Evolutionary conservation across 108 stramenopile genomes (phyloP).

Genomic region (Skeletonema grethae): DNA sequence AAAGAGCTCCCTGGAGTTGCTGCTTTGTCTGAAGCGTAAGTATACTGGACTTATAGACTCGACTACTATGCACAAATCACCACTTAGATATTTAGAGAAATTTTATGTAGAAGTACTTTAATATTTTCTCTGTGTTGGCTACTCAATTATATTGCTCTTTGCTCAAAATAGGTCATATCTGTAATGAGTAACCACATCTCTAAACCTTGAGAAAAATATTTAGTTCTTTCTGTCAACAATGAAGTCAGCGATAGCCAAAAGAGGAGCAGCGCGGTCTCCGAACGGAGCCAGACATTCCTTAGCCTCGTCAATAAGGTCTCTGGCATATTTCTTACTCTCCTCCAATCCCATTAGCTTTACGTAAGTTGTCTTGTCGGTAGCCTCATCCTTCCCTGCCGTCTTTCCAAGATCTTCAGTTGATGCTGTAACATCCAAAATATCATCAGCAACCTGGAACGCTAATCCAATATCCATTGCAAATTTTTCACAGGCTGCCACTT

Average conservation of each 20-base stretch:
- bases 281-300: slow-evolving; percentile 84
- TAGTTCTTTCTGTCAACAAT: slow-evolving; percentile 95
- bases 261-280: slow-evolving; percentile 85
- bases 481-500: slow-evolving; percentile 84
- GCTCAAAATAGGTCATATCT: neutral
- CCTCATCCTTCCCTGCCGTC: slow-evolving; percentile 94
- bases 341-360: slow-evolving; percentile 93
- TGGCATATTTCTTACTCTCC: slow-evolving; percentile 86
- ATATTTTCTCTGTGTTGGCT: neutral
- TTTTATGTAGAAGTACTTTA: neutral
- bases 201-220: neutral
- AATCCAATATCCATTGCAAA: slow-evolving; percentile 95
- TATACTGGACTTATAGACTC: neutral
- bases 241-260: slow-evolving; percentile 92
- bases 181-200: neutral
- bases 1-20: slow-evolving; percentile 94
- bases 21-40: slow-evolving; percentile 79
- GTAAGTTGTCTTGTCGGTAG: slow-evolving; percentile 93
- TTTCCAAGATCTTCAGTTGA: slow-evolving; percentile 94
- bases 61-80: neutral
- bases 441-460: slow-evolving; percentile 97
- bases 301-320: slow-evolving; percentile 84
- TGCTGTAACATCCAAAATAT: slow-evolving; percentile 95
- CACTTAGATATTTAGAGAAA: neutral
- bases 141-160: neutral